Percentiles rank a stretch among this genome's conserved stretches.
These are phyloP conservation scores for Pisolithus tinctorius DNA, from an alignment of 768 basidiomycete genomes.

Conservation along the genomic window DNA sequence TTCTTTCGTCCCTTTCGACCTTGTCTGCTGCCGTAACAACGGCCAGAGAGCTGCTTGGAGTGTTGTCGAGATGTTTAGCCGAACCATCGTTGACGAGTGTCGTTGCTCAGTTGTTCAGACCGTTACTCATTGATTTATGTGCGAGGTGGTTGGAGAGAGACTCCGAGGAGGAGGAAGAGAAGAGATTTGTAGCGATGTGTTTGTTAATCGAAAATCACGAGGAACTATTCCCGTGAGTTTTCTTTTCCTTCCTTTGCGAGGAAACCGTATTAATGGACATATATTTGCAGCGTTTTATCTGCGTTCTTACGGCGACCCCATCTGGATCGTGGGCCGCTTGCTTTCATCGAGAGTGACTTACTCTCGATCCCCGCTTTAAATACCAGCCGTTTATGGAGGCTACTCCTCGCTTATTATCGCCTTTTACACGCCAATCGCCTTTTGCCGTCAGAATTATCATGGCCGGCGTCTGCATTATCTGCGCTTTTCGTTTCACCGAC, in stretches of 20 bases:
- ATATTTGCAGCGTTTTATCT: conserved; percentile 44
- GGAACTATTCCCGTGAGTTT: conserved; percentile 64
- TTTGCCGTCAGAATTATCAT: conserved; percentile 54
- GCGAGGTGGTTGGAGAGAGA: conserved; percentile 63
- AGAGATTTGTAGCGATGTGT: conserved; percentile 53
- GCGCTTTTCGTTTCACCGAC: conserved; percentile 31
- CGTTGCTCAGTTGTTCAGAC: conserved; percentile 64
- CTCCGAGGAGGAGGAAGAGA: conserved; percentile 37
- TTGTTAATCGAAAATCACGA: conserved; percentile 60
- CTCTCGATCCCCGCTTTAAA: conserved; percentile 30
- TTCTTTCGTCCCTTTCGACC: neutral
- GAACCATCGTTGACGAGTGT: conserved; percentile 54
- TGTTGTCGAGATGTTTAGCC: conserved; percentile 55
- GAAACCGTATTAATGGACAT: neutral
- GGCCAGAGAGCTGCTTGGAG: conserved; percentile 38
- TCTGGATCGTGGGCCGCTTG: conserved; percentile 49
- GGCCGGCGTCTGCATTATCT: conserved; percentile 46
- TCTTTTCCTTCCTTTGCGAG: conserved; percentile 2
- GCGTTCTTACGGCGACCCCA: conserved; percentile 38
- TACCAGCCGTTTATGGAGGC: conserved; percentile 47
- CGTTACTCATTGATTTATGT: conserved; percentile 72
- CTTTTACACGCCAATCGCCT: conserved; percentile 68
- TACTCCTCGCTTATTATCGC: conserved; percentile 78
- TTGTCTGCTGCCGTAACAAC: conserved; percentile 25
- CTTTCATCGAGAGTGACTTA: conserved; percentile 29